Evolutionary conservation across 2,329 filamentous ascomycete species (phyloP).

Genomic region (Triangularia verruculosa): DNA sequence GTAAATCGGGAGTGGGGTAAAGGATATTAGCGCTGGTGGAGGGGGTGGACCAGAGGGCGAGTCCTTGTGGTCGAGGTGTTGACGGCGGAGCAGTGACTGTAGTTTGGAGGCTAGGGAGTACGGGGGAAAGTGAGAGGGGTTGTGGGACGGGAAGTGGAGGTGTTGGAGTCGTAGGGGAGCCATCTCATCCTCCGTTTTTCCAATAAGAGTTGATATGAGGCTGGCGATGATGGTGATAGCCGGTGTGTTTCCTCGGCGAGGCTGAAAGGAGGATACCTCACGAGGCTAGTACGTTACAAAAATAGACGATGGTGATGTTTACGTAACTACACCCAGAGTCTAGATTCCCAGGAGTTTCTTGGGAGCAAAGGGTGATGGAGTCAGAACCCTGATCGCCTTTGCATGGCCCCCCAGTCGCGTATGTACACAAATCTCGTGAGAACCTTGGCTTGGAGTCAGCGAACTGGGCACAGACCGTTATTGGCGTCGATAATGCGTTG

Average conservation of each 20-base stretch:
- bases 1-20: slow-evolving; percentile 79
- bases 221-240: neutral
- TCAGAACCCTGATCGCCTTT: neutral
- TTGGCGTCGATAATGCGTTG: neutral
- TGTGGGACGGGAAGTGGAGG: slow-evolving; percentile 35
- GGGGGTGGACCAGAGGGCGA: slow-evolving; percentile 26
- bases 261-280: neutral
- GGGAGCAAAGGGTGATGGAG: neutral
- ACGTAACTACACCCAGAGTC: neutral
- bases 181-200: no score
- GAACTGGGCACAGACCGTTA: neutral
- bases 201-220: neutral
- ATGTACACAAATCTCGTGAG: neutral
- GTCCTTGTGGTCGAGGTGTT: slow-evolving; percentile 49
- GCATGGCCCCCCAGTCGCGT: neutral
- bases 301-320: neutral
- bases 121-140: slow-evolving; percentile 30
- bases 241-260: neutral
- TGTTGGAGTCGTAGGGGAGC: slow-evolving; percentile 35
- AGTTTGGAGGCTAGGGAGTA: slow-evolving; percentile 39
- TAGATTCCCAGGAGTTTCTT: neutral
- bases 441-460: neutral
- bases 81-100: slow-evolving; percentile 40
- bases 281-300: neutral
- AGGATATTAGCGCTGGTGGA: slow-evolving; percentile 72